Conservation (phyloP, 352 stramenopile species). For the Pythium brassicae region DNA sequence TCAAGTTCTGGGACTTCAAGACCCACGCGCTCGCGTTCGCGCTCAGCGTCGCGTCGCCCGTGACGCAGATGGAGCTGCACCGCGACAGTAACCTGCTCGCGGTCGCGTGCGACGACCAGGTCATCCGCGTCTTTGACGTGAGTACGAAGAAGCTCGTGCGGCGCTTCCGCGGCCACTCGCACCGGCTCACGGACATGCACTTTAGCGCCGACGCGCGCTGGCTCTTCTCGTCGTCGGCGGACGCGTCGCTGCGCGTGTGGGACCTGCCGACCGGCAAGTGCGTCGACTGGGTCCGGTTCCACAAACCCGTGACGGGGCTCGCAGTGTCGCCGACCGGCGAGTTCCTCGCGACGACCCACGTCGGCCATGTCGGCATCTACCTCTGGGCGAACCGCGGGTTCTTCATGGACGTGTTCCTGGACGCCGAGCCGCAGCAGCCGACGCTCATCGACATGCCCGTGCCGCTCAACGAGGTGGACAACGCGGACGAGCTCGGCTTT, state of each 20-base stretch:
- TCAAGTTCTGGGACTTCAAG: conserved; percentile 91
- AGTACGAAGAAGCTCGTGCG: conserved; percentile 84
- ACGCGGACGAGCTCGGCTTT: conserved; percentile 51
- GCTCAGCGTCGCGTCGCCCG: conserved; percentile 71
- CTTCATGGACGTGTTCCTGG: conserved; percentile 88
- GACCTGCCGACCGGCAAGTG: conserved; percentile 94
- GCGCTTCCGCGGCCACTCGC: conserved; percentile 78
- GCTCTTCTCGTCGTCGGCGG: conserved; percentile 80
- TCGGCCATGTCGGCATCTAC: conserved; percentile 89
- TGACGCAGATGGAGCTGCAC: conserved; percentile 83
- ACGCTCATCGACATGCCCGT: conserved; percentile 91
- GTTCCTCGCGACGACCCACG: conserved; percentile 94
- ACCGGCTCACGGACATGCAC: conserved; percentile 84
- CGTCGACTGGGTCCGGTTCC: conserved; percentile 94
- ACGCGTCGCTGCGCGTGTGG: conserved; percentile 90
- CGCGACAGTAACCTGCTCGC: conserved; percentile 86
- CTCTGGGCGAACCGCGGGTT: conserved; percentile 95
- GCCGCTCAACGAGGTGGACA: conserved; percentile 81
- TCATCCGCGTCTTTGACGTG: conserved; percentile 85
- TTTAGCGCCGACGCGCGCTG: conserved; percentile 89
- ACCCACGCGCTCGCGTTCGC: conserved; percentile 58
- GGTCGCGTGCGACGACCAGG: conserved; percentile 85
- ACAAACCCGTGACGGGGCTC: conserved; percentile 88
- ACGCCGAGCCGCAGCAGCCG: conserved; percentile 67
- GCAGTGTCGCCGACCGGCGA: conserved; percentile 93